phyloP scores from a whole-genome alignment of 2,329 filamentous ascomycete species.

The Periconia sp. region DNA sequence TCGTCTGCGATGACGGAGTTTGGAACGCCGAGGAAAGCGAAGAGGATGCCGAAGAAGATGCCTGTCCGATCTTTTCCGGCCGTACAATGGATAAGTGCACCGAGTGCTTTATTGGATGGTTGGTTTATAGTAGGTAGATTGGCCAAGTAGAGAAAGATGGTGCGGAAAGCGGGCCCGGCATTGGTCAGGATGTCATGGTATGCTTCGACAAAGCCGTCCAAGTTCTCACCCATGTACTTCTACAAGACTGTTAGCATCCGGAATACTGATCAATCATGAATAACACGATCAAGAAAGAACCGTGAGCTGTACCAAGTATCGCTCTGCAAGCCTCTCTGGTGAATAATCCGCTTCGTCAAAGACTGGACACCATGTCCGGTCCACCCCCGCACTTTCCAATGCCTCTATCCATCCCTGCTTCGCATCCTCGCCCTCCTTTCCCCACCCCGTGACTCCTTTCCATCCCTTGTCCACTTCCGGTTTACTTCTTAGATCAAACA shows the following conservation, averaged over 20 bases:
- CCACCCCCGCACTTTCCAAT: constrained; percentile 49
- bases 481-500: constrained; percentile 72
- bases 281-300: background rate
- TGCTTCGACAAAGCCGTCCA: constrained; percentile 66
- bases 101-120: constrained; percentile 37
- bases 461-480: constrained; percentile 61
- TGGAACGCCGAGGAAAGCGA: constrained; percentile 67
- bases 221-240: constrained; percentile 64
- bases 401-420: constrained; percentile 28
- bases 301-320: constrained; percentile 52
- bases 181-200: constrained; percentile 67
- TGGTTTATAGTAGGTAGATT: constrained; percentile 25
- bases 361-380: constrained; percentile 67
- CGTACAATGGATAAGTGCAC: constrained; percentile 74
- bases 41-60: constrained; percentile 69
- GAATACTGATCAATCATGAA: background rate
- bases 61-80: constrained; percentile 81
- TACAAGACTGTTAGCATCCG: background rate
- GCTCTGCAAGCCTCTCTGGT: constrained; percentile 66
- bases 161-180: constrained; percentile 60
- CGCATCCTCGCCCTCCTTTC: constrained; percentile 43
- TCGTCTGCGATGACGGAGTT: constrained; percentile 66
- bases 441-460: constrained; percentile 25
- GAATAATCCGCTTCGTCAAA: constrained; percentile 67
- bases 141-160: constrained; percentile 67